Percentiles rank a stretch among this genome's conserved stretches.
phyloP scores from a whole-genome alignment of 2,329 filamentous ascomycete species.

The Periconia macrospinosa region DNA sequence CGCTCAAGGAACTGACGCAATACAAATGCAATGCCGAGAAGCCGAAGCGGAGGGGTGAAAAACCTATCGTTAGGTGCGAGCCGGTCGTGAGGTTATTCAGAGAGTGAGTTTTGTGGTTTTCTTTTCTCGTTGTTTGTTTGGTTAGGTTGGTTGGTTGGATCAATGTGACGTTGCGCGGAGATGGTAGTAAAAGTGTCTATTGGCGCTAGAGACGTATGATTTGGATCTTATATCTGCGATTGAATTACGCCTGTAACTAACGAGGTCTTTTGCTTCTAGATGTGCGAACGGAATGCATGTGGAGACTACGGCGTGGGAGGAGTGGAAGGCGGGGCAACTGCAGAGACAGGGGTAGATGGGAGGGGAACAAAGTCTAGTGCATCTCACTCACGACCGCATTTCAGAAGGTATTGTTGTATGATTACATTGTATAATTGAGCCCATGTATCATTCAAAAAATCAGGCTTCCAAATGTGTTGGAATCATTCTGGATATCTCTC shows the following conservation, averaged over 20 bases:
- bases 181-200: constrained; percentile 12
- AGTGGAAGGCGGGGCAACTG: constrained; percentile 37
- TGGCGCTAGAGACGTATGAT: constrained; percentile 13
- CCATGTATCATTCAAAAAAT: no score
- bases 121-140: no score
- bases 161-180: constrained; percentile 5
- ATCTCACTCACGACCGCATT: no score
- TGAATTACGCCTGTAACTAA: not conserved
- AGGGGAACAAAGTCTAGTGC: not conserved
- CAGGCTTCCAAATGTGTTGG: not conserved
- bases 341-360: constrained; percentile 12
- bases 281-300: constrained; percentile 60
- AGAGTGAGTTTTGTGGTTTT: constrained; percentile 48
- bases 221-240: not conserved
- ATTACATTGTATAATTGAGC: not conserved
- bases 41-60: constrained; percentile 33
- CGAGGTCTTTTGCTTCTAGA: constrained; percentile 28
- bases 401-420: not conserved
- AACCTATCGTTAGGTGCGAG: constrained; percentile 54
- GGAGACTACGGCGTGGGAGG: constrained; percentile 65
- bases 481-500: not conserved
- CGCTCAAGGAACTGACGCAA: constrained; percentile 62
- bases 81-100: constrained; percentile 62
- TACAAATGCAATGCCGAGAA: constrained; percentile 62
- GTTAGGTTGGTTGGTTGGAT: not conserved